These are phyloP conservation scores for Dioscorea alata DNA, from an alignment of 106 monocot species.

Conservation along the genomic window DNA sequence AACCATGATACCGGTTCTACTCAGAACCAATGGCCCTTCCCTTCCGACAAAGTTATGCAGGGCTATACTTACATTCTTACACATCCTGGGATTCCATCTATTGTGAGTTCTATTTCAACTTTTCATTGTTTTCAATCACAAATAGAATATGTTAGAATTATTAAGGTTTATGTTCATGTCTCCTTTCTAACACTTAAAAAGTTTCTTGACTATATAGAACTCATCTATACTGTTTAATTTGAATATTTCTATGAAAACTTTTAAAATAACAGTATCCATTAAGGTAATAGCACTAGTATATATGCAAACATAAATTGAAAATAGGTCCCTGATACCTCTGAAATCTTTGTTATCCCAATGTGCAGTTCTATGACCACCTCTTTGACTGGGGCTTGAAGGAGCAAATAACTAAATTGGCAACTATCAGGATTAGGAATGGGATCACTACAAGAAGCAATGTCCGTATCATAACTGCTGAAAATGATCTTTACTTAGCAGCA, in stretches of 20 bases:
- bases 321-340: too few relatives aligned
- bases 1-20: conserved; percentile 61
- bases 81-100: conserved; percentile 53
- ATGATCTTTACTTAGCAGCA: conserved; percentile 46
- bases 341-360: background rate
- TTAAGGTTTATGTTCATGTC: background rate
- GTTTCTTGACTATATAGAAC: too few relatives aligned
- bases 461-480: conserved; percentile 34
- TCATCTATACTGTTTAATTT: too few relatives aligned
- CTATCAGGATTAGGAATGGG: conserved; percentile 30
- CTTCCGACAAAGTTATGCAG: conserved; percentile 64
- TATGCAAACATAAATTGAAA: too few relatives aligned
- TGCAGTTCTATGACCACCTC: conserved; percentile 62
- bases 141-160: too few relatives aligned
- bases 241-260: too few relatives aligned
- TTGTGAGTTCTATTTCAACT: conserved; percentile 21
- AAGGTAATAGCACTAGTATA: background rate
- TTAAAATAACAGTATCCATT: too few relatives aligned
- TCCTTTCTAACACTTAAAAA: background rate
- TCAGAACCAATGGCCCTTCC: conserved; percentile 54
- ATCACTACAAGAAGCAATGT: conserved; percentile 40
- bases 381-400: conserved; percentile 48
- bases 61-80: conserved; percentile 69
- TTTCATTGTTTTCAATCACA: too few relatives aligned
- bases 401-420: conserved; percentile 27